phyloP scores from a whole-genome alignment of 2,329 filamentous ascomycete genomes.

The Talaromyces sp. region DNA sequence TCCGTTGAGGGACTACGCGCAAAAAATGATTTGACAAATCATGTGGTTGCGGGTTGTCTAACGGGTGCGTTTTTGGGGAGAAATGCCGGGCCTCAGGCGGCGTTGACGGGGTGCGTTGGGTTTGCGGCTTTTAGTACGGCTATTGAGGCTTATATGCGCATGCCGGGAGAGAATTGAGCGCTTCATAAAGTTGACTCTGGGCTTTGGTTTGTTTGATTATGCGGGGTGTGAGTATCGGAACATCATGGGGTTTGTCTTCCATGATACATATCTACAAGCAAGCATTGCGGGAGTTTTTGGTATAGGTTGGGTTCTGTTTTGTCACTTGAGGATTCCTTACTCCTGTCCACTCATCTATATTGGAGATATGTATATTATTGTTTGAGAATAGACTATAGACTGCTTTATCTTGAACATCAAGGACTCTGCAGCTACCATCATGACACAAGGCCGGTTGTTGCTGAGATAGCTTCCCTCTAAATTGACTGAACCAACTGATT shows the following conservation, averaged over 20 bases:
- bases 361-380: slow-evolving; percentile 12
- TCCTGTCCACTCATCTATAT: slow-evolving; percentile 12
- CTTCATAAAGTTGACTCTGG: background rate
- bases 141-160: slow-evolving; percentile 87
- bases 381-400: background rate
- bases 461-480: background rate
- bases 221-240: background rate
- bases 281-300: slow-evolving; percentile 28
- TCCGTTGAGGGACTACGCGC: slow-evolving; percentile 85
- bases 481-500: background rate
- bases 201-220: background rate
- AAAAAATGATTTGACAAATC: slow-evolving; percentile 91
- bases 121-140: slow-evolving; percentile 92
- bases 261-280: slow-evolving; percentile 24
- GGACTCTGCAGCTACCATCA: background rate
- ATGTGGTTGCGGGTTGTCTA: slow-evolving; percentile 80
- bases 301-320: slow-evolving; percentile 3
- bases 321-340: background rate
- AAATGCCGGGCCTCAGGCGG: slow-evolving; percentile 84
- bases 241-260: background rate
- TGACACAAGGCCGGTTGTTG: background rate
- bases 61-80: slow-evolving; percentile 86
- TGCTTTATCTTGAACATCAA: background rate
- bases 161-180: slow-evolving; percentile 53
- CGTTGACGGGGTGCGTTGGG: slow-evolving; percentile 80